phyloP scores from a whole-genome alignment of 805 yeast genomes.

The Saturnispora hagleri region DNA sequence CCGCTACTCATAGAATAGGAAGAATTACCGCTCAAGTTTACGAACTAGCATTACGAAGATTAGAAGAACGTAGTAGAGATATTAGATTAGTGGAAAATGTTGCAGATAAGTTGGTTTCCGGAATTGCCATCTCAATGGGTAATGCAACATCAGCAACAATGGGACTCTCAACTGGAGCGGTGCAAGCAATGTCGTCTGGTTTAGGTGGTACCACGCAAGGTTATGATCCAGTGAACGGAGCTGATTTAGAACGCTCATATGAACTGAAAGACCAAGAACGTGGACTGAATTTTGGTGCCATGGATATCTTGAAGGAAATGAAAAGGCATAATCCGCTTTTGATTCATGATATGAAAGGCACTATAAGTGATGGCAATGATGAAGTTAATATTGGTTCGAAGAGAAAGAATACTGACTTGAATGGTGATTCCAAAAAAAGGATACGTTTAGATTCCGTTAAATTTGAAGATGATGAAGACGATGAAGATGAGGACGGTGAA shows the following conservation, averaged over 20 bases:
- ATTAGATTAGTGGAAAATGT: constrained; percentile 13
- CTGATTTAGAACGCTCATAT: constrained; percentile 20
- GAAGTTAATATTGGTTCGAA: constrained; percentile 3
- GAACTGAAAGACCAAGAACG: constrained; percentile 30
- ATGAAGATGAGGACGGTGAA: constrained; percentile 18
- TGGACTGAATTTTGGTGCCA: constrained; percentile 32
- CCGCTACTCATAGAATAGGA: constrained; percentile 65
- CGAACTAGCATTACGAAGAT: constrained; percentile 40
- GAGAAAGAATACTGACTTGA: constrained; percentile 8
- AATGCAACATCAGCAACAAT: constrained; percentile 12
- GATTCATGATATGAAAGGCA: constrained; percentile 28
- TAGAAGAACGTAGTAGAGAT: constrained; percentile 44
- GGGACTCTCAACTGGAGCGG: constrained; percentile 8
- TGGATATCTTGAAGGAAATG: constrained; percentile 31
- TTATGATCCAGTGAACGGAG: constrained; percentile 23
- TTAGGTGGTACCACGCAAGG: constrained; percentile 22
- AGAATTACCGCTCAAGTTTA: constrained; percentile 57
- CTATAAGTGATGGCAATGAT: constrained; percentile 23
- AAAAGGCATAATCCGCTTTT: constrained; percentile 23
- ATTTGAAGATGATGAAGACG: constrained; percentile 20
- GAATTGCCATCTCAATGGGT: constrained; percentile 20
- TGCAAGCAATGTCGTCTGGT: constrained; percentile 9
- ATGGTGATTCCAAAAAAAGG: constrained; percentile 8
- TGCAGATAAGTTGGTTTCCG: constrained; percentile 23
- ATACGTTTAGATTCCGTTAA: constrained; percentile 19